phyloP scores from a whole-genome alignment of 768 basidiomycete genomes.

The Mycena galopus region DNA sequence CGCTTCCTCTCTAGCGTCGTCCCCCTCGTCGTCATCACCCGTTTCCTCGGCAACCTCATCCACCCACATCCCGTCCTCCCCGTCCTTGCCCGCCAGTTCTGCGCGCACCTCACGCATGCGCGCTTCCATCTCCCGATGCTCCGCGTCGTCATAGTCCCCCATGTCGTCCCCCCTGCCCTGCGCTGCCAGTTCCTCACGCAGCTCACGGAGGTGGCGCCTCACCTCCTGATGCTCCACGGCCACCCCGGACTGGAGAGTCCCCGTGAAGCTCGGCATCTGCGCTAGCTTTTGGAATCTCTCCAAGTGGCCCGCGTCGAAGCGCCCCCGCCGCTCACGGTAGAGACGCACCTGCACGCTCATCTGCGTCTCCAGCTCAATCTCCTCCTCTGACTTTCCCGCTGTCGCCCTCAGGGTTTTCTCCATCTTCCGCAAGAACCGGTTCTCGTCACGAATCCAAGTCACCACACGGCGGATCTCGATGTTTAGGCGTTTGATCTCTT shows the following conservation, averaged over 20 bases:
- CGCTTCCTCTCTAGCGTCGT: too few relatives aligned
- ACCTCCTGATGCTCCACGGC: background rate
- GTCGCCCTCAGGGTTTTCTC: background rate
- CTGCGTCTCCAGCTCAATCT: background rate
- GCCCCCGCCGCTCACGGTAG: too few relatives aligned
- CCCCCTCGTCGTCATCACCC: too few relatives aligned
- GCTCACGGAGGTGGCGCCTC: background rate
- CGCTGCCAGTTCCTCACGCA: background rate
- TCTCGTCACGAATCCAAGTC: too few relatives aligned
- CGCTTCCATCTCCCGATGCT: too few relatives aligned
- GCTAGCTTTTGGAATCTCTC: background rate
- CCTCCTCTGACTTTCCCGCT: background rate
- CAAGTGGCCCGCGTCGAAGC: too few relatives aligned
- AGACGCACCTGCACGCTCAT: background rate
- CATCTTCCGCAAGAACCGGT: constrained; percentile 3
- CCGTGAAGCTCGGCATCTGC: constrained; percentile 9
- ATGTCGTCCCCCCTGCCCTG: background rate
- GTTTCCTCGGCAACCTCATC: too few relatives aligned
- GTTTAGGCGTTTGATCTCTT: constrained; percentile 41
- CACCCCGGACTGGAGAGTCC: background rate
- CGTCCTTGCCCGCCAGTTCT: too few relatives aligned
- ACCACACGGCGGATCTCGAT: too few relatives aligned
- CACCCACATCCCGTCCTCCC: too few relatives aligned
- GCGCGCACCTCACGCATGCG: too few relatives aligned
- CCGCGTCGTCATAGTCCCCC: too few relatives aligned